Evolutionary conservation across 2,329 filamentous ascomycete genomes (phyloP).

Genomic region (Hortaea sp.): DNA sequence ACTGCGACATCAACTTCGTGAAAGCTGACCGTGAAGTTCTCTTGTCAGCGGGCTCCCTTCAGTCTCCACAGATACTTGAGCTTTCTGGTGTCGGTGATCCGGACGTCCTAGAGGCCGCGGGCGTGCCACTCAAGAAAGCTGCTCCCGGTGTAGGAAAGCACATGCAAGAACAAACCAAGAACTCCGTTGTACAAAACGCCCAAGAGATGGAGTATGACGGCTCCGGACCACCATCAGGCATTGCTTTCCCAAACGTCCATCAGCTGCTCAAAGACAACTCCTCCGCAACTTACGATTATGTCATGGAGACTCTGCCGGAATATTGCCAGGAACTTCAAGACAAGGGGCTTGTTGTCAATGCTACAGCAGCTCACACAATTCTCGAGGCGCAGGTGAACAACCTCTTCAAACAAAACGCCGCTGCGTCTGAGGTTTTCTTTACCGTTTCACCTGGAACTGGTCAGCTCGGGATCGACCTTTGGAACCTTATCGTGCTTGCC

Average conservation of each 20-base stretch:
- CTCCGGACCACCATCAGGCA: slow-evolving; percentile 29
- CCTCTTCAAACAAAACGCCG: slow-evolving; percentile 14
- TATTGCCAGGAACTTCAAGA: slow-evolving; percentile 18
- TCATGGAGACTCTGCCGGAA: slow-evolving; percentile 18
- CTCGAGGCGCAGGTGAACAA: slow-evolving; percentile 17
- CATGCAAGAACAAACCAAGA: slow-evolving; percentile 11
- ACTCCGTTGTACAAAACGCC: slow-evolving; percentile 7
- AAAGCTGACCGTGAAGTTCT: slow-evolving; percentile 39
- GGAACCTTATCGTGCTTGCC: slow-evolving; percentile 24
- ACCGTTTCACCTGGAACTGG: slow-evolving; percentile 19
- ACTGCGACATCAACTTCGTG: slow-evolving; percentile 9
- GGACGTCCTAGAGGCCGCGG: slow-evolving; percentile 9
- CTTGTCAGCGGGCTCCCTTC: slow-evolving; percentile 46
- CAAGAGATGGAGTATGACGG: slow-evolving; percentile 20
- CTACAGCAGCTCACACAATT: slow-evolving; percentile 10
- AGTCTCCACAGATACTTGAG: slow-evolving; percentile 49
- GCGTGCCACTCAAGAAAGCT: slow-evolving; percentile 3
- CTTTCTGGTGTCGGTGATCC: slow-evolving; percentile 46
- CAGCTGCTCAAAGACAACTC: slow-evolving; percentile 27
- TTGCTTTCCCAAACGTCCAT: slow-evolving; percentile 26
- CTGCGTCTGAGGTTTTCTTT: slow-evolving; percentile 29
- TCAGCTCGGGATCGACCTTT: slow-evolving; percentile 27
- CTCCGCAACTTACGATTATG: slow-evolving; percentile 12
- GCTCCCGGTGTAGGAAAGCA: slow-evolving; percentile 3
- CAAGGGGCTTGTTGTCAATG: slow-evolving; percentile 12